Percentiles rank a stretch among this genome's conserved stretches.
phyloP scores from a whole-genome alignment of 2,329 filamentous ascomycete genomes.

The Didymella keratinophila region DNA sequence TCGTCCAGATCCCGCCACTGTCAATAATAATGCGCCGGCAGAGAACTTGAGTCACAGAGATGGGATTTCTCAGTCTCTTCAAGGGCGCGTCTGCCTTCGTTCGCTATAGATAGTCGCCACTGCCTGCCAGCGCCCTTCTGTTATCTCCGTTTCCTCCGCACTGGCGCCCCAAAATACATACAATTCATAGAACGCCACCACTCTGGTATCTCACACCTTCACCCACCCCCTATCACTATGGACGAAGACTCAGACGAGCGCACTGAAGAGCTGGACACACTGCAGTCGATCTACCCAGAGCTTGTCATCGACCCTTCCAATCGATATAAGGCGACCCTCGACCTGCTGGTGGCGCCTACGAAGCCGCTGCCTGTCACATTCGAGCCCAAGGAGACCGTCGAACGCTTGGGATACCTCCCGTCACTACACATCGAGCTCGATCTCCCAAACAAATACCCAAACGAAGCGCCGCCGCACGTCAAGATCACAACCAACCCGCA shows the following conservation, averaged over 20 bases:
- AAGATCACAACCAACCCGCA: slow-evolving; percentile 57
- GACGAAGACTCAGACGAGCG: slow-evolving; percentile 62
- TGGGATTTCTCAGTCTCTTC: slow-evolving; percentile 25
- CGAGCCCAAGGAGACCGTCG: slow-evolving; percentile 48
- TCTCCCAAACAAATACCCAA: slow-evolving; percentile 65
- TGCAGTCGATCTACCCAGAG: slow-evolving; percentile 70
- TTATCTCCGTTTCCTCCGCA: slow-evolving; percentile 13
- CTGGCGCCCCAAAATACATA: slow-evolving; percentile 13
- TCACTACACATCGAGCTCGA: slow-evolving; percentile 62
- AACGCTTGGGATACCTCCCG: slow-evolving; percentile 63
- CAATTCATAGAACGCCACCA: background rate
- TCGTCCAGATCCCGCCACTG: background rate
- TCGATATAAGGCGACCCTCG: slow-evolving; percentile 58
- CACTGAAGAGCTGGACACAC: slow-evolving; percentile 65
- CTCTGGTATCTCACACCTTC: background rate
- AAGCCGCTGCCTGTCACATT: slow-evolving; percentile 55
- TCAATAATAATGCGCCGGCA: background rate
- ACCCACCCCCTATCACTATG: slow-evolving; percentile 30
- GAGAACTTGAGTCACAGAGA: slow-evolving; percentile 6
- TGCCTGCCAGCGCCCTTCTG: slow-evolving; percentile 24
- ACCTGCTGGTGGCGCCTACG: slow-evolving; percentile 63
- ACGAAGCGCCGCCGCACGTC: slow-evolving; percentile 59
- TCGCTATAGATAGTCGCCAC: slow-evolving; percentile 27
- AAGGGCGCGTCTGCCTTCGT: slow-evolving; percentile 22
- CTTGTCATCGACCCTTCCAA: slow-evolving; percentile 58